Evolutionary conservation across 129 eudicot genomes (phyloP), one percentile per base, ranked within the genome.

Genomic region (Gnaphalium uliginosum): DNA sequence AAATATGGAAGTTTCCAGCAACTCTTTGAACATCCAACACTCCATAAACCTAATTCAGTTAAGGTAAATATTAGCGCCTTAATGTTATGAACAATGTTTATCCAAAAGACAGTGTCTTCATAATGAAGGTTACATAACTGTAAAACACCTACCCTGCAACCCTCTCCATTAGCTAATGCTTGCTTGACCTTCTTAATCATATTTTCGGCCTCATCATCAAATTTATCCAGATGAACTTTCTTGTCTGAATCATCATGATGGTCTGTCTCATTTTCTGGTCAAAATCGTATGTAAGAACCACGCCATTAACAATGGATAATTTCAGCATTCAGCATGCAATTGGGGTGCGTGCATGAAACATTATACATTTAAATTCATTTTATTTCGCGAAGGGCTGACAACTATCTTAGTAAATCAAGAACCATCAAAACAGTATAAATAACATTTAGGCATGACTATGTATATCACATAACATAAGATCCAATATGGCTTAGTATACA

Each of bases 1-100:
- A 95, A 57, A 95, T 82, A 62, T 95, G 99, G 77, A 95, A 95
- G 85, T 95, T 95, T 76, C 99, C 99, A 51, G 99, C 99, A 83
- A 95, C 97, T 80, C 99, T 89, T 88, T 95, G 99, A 57, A 95
- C 99, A 85, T 95, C 99, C 76, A 91, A 69, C 77, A 81, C 83
- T 77, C 99, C 99, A 73, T 95, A 95, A 65, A 95, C 90, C 99
- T 95, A 89, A 76, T 50, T 58, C 25, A 68, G 71, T 61, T 50
- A 19, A 66, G 67, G n/a, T 59, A 50, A 72, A 41, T 32, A 72
- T 37, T 46, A 78, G 39, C 65, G 56, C 15, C 22, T 22, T 43
- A 32, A 25, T 15, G 48, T 58, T 39, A 53, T 53, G 25, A 81
- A 67, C 22, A 65, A 30, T 2, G 32, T 64, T 25, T 32, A 27